Evolutionary conservation across 2,329 filamentous ascomycete species (phyloP), one percentile per base, ranked within the genome.

Genomic region (Dothiorella sarmentorum): DNA sequence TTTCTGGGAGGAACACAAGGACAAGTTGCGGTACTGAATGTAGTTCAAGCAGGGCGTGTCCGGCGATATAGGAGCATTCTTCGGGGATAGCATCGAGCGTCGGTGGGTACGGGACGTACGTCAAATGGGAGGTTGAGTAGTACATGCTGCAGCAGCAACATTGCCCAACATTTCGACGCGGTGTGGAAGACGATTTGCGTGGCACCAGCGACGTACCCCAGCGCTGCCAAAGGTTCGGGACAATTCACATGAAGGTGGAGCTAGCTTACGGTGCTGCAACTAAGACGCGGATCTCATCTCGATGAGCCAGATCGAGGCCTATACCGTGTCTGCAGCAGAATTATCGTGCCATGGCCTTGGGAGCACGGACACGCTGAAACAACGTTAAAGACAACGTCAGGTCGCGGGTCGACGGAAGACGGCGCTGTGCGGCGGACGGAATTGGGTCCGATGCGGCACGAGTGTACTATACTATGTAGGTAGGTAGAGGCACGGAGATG

Each of bases 1-100:
- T 62, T 96, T 96, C 68, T 97, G 93, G 93, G 76, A 87, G 60
- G 80, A 87, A 65, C 87, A 95, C 71, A 89, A 89, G 71, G 79
- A 79, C 56, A 79, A 80, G 60, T 76, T 96, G 63, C 83, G 85
- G 58, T 58, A 53, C 35, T 53, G 35, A 53, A 5, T 38, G 27
- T 15, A 26, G 52, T 18, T n/a, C n/a, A 22, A 13, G 58, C 13
- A 56, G 29, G 35, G 40, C 6, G 22, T 44, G 17, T 35, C 9
- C 3, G 35, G 33, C 7, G 20, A 38, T 26, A 38, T 5, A 18
- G 7, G 20, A 17, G 33, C 22, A 29, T 18, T 27, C 7, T 6
- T 38, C 33, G 22, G 33, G 13, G 33, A 17, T 15, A 13, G 11
- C 10, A 35, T 15, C 20, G n/a, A n/a, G n/a, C n/a, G n/a, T n/a